These are phyloP conservation scores for Rhizoctonia solani DNA, from an alignment of 1,284 basidiomycete genomes.

Conservation along the genomic window DNA sequence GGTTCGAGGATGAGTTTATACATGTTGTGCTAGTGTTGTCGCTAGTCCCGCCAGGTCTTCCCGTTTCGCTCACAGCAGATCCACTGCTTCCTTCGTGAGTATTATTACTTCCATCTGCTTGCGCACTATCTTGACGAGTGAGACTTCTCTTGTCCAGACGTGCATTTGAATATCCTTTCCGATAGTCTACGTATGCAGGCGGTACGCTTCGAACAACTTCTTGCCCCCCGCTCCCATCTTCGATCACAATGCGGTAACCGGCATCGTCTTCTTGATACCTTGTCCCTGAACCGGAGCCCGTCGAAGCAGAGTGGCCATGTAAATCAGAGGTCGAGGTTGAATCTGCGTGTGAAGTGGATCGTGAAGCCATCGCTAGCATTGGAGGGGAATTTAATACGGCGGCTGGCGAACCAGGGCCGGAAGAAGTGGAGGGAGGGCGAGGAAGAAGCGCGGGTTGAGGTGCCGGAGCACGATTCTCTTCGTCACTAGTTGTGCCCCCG, in stretches of 20 bases:
- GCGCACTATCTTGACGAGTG: neutral
- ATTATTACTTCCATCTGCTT: neutral
- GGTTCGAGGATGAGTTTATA: neutral
- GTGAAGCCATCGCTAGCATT: neutral
- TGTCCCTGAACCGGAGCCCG: neutral
- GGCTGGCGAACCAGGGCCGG: neutral
- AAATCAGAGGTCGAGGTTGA: neutral
- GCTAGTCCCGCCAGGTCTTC: neutral
- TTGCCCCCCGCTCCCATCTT: neutral
- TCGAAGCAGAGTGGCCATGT: neutral
- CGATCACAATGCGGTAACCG: slow-evolving; percentile 23
- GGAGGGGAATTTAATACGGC: neutral
- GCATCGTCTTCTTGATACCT: slow-evolving; percentile 32
- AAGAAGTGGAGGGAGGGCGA: neutral
- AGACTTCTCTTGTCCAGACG: neutral
- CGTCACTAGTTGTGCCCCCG: neutral
- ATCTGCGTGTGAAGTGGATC: slow-evolving; percentile 5
- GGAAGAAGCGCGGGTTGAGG: slow-evolving; percentile 3
- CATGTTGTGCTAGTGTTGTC: slow-evolving; percentile 7
- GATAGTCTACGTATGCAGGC: slow-evolving; percentile 31
- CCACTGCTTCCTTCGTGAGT: neutral
- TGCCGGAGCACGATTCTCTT: neutral
- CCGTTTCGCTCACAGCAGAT: neutral
- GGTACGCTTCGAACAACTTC: slow-evolving; percentile 7
- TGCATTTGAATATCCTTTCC: neutral